A percentile compares a stretch with the other conserved stretches of the same genome.
Evolutionary conservation across 345 rosid genomes (phyloP).

Genomic region (Eucalyptus curtisii): DNA sequence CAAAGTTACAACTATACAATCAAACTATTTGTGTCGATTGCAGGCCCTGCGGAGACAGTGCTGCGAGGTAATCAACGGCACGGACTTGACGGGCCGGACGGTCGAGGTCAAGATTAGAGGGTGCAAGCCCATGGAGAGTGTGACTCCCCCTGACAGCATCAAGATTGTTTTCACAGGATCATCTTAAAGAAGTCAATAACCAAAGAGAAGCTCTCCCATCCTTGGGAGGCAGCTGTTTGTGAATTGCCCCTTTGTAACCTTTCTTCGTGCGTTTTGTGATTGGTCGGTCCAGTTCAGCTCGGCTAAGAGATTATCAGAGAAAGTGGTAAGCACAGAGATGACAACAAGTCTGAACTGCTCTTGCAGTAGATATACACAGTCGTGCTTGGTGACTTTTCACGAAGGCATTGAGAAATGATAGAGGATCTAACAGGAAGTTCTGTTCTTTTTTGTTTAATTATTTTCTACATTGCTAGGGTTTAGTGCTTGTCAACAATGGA

Average conservation of each 20-base stretch:
- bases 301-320: not conserved
- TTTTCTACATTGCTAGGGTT: not conserved
- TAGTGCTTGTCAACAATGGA: not conserved
- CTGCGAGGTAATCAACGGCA: slow-evolving; percentile 35
- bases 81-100: not conserved
- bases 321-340: not conserved
- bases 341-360: not conserved
- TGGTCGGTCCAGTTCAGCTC: not conserved
- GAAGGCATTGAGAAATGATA: not conserved
- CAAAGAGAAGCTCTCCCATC: not conserved
- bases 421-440: not conserved
- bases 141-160: slow-evolving; percentile 22
- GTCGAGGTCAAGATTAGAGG: slow-evolving; percentile 48
- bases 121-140: slow-evolving; percentile 48
- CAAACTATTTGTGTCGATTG: not conserved
- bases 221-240: not conserved
- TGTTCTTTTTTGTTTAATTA: not conserved
- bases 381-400: not conserved
- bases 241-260: not conserved
- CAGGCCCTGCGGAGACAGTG: slow-evolving; percentile 89
- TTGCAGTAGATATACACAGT: not conserved
- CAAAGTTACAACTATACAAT: not conserved
- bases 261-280: not conserved
- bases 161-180: not conserved
- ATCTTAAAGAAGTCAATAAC: not conserved